phyloP scores from a whole-genome alignment of 2,329 filamentous ascomycete genomes.

The Xylariales sp. region DNA sequence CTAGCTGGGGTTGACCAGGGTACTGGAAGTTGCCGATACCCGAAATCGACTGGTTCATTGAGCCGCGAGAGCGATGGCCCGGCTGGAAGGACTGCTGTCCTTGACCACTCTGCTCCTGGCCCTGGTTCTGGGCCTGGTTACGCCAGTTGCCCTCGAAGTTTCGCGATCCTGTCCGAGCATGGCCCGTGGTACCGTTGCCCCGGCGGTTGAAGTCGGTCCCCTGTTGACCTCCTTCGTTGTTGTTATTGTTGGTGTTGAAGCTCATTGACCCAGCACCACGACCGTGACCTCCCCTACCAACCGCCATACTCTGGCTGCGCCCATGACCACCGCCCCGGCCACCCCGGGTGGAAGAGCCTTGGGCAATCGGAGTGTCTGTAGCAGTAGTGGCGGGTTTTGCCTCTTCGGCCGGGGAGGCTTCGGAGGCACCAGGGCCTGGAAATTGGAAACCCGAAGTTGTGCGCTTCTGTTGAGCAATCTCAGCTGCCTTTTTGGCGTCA shows the following conservation, averaged over 20 bases:
- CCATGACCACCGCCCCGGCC: conserved; percentile 58
- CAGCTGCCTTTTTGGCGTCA: conserved; percentile 96
- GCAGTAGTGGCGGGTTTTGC: conserved; percentile 43
- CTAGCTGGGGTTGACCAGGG: conserved; percentile 76
- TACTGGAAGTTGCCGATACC: conserved; percentile 86
- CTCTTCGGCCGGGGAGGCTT: conserved; percentile 54
- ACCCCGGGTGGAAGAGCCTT: conserved; percentile 43
- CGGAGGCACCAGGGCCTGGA: conserved; percentile 67
- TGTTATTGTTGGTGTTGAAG: no score
- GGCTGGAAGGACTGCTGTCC: conserved; percentile 79
- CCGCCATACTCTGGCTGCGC: conserved; percentile 89
- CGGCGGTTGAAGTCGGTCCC: conserved; percentile 66
- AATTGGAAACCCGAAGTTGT: conserved; percentile 95
- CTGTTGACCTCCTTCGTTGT: conserved; percentile 37
- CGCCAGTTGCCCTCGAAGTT: conserved; percentile 99
- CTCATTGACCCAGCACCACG: conserved; percentile 57
- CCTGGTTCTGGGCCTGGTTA: conserved; percentile 65
- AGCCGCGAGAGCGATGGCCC: conserved; percentile 80
- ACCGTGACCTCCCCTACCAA: conserved; percentile 63
- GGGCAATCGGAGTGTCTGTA: conserved; percentile 34
- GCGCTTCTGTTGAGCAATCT: conserved; percentile 93
- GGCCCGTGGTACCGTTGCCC: conserved; percentile 57
- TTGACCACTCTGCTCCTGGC: conserved; percentile 52
- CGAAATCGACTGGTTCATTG: conserved; percentile 80
- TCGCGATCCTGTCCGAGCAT: conserved; percentile 76